Evolutionary conservation across 768 basidiomycete species (phyloP).

Genomic region (Gymnopilus junonius): DNA sequence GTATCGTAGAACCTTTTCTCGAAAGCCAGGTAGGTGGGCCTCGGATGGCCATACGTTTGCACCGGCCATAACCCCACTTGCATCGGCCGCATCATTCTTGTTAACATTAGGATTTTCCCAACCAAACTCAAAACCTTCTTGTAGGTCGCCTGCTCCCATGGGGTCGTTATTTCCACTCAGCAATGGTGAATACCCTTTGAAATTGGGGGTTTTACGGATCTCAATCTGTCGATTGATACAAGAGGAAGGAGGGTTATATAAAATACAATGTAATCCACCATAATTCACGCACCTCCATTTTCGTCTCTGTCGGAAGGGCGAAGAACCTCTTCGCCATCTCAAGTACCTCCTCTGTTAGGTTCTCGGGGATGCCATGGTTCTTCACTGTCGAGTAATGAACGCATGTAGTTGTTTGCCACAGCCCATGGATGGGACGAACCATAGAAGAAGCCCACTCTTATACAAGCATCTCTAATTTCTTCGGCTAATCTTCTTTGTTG

Average conservation of each 20-base stretch:
- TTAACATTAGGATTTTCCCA: constrained; percentile 54
- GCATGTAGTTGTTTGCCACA: background rate
- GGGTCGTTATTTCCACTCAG: constrained; percentile 79
- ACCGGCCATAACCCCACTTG: constrained; percentile 66
- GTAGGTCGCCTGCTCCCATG: constrained; percentile 80
- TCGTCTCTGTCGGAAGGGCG: constrained; percentile 58
- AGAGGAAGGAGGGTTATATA: background rate
- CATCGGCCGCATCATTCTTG: constrained; percentile 20
- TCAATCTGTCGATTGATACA: constrained; percentile 54
- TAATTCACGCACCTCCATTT: constrained; percentile 60
- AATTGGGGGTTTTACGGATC: constrained; percentile 67
- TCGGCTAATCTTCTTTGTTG: constrained; percentile 52
- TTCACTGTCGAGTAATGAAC: constrained; percentile 47
- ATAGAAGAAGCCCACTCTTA: constrained; percentile 87
- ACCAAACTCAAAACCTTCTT: constrained; percentile 90
- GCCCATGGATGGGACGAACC: constrained; percentile 38
- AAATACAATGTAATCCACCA: background rate
- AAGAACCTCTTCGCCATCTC: constrained; percentile 67
- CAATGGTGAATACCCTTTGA: constrained; percentile 77
- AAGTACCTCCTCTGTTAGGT: constrained; percentile 48
- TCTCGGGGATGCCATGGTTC: constrained; percentile 75
- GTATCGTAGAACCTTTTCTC: constrained; percentile 60
- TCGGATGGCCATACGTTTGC: constrained; percentile 81
- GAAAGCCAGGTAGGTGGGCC: constrained; percentile 54
- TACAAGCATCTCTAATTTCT: constrained; percentile 74